Conservation (phyloP, 2,329 filamentous ascomycete species). For the Hypoxylon sp. region DNA sequence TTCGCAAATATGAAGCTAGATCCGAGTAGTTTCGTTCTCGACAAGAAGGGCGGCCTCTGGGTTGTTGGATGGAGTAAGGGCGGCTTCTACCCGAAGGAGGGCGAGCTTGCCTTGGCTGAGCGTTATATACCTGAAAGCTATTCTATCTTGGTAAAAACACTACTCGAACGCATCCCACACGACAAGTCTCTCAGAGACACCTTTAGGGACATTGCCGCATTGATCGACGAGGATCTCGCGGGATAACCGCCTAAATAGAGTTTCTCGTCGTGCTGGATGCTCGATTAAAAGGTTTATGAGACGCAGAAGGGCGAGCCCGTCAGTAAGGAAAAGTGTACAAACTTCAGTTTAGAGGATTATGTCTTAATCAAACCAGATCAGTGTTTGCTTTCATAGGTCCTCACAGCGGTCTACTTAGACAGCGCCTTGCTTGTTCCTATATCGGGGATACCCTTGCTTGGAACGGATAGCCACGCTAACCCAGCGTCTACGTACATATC, state of each 20-base stretch:
- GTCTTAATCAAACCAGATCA: neutral
- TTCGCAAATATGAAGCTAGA: slow-evolving; percentile 29
- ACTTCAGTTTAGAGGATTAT: slow-evolving; percentile 4
- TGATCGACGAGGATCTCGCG: slow-evolving; percentile 10
- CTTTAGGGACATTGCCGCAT: slow-evolving; percentile 1
- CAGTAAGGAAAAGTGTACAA: slow-evolving; percentile 3
- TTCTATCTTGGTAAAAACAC: neutral
- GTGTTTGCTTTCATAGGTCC: slow-evolving; percentile 15
- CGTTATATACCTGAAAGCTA: neutral
- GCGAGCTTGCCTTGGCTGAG: slow-evolving; percentile 22
- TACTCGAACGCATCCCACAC: neutral
- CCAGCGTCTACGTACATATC: slow-evolving; percentile 21
- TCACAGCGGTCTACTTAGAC: slow-evolving; percentile 30
- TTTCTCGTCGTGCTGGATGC: neutral
- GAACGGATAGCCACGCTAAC: slow-evolving; percentile 30
- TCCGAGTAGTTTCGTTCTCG: slow-evolving; percentile 22
- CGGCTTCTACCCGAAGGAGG: slow-evolving; percentile 17
- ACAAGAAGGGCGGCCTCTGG: slow-evolving; percentile 5
- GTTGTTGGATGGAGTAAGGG: slow-evolving; percentile 28
- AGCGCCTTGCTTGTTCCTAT: slow-evolving; percentile 18
- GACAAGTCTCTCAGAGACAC: neutral
- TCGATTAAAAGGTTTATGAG: too few species aligned
- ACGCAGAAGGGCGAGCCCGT: slow-evolving; percentile 3
- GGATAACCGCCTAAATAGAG: neutral
- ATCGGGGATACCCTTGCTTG: slow-evolving; percentile 32